Percentiles rank a stretch among this genome's conserved stretches.
Conservation (phyloP, 2,329 filamentous ascomycete genomes). For the Fusarium virguliforme region DNA sequence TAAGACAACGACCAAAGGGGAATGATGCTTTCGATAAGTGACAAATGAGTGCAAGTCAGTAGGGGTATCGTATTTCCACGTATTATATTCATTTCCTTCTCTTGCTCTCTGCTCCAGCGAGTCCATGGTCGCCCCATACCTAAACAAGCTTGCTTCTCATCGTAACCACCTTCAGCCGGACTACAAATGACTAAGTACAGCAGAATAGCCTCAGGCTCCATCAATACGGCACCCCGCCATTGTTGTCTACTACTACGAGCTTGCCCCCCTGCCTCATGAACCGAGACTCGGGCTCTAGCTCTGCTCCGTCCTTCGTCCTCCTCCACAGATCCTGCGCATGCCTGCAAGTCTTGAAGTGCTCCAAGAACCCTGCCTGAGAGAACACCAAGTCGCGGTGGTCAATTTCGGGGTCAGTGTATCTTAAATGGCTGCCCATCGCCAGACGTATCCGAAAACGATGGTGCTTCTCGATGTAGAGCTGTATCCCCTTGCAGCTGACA, state of each 20-base stretch:
- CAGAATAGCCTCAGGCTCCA: no score
- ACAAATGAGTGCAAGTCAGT: no score
- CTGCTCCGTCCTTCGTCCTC: background rate
- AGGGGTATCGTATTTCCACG: background rate
- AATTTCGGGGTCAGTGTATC: background rate
- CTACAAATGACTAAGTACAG: no score
- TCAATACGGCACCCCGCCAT: background rate
- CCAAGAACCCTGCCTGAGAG: conserved; percentile 2
- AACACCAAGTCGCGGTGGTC: conserved; percentile 11
- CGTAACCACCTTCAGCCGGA: no score
- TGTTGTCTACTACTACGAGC: no score
- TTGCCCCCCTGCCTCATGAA: background rate
- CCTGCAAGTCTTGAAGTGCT: conserved; percentile 18
- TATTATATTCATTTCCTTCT: background rate
- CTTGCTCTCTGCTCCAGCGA: no score
- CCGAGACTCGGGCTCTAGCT: background rate
- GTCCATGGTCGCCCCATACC: no score
- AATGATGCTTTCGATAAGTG: no score
- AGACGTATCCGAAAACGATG: no score
- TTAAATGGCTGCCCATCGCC: no score
- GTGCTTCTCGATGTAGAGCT: background rate
- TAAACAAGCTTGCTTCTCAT: no score
- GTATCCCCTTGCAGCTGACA: conserved; percentile 16
- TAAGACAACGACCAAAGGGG: conserved; percentile 18
- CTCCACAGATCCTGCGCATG: conserved; percentile 17